Conservation (phyloP, 2,329 filamentous ascomycete genomes). For the Penicillium corylophilum region DNA sequence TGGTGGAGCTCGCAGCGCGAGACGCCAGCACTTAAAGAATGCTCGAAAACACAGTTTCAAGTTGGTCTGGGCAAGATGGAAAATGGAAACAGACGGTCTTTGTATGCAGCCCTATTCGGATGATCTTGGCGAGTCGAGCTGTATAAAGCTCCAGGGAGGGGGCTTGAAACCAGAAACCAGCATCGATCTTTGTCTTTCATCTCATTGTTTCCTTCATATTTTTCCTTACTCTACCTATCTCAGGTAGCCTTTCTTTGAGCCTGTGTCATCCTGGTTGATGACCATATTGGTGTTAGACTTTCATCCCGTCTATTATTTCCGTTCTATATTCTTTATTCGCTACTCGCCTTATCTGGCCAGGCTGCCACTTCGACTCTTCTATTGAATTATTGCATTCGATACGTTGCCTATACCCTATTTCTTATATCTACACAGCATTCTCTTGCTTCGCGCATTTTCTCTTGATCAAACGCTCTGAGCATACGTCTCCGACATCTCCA, state of each 20-base stretch:
- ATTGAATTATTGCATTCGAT: background rate
- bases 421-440: background rate
- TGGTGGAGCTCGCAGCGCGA: constrained; percentile 9
- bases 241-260: constrained; percentile 1
- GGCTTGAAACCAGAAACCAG: background rate
- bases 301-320: too few species aligned
- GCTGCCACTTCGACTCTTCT: background rate
- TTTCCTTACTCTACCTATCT: constrained; percentile 2
- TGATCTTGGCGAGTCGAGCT: background rate
- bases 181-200: constrained; percentile 9
- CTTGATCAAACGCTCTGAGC: background rate
- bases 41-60: constrained; percentile 16
- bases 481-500: background rate
- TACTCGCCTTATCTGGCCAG: background rate
- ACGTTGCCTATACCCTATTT: background rate
- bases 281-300: background rate
- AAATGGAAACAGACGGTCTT: constrained; percentile 16
- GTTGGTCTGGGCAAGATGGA: background rate
- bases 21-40: constrained; percentile 10
- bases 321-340: background rate
- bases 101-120: background rate
- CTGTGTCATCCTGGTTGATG: constrained; percentile 19
- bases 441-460: background rate
- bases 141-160: constrained; percentile 11
- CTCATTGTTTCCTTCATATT: constrained; percentile 12